Conservation (phyloP, 1,139 yeast genomes). For the Kodamaea suecica region DNA sequence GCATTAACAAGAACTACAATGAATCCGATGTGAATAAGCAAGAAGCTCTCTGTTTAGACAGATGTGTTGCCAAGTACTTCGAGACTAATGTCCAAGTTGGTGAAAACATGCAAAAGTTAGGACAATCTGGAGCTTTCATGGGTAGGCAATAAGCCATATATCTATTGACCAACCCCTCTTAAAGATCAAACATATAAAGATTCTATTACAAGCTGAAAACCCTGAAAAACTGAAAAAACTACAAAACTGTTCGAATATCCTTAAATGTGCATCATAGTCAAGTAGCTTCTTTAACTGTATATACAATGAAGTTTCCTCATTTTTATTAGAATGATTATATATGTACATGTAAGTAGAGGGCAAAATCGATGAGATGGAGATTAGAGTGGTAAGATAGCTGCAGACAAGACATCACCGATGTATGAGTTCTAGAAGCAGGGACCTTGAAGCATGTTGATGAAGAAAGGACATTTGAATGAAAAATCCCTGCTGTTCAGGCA, state of each 20-base stretch:
- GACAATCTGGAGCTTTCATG: constrained; percentile 54
- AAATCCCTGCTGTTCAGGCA: too few species aligned
- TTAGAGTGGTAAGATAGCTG: too few species aligned
- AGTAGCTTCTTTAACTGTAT: constrained; percentile 6
- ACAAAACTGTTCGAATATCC: neutral
- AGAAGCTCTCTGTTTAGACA: constrained; percentile 89
- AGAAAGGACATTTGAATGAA: too few species aligned
- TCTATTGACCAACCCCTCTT: too few species aligned
- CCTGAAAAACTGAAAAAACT: neutral
- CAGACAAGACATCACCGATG: too few species aligned
- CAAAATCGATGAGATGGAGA: too few species aligned
- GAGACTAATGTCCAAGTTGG: constrained; percentile 96
- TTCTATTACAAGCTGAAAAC: too few species aligned
- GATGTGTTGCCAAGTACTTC: constrained; percentile 96
- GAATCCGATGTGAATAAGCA: constrained; percentile 80
- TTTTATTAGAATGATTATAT: neutral
- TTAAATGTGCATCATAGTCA: constrained; percentile 1
- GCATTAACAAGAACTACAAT: constrained; percentile 63
- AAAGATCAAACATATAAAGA: too few species aligned
- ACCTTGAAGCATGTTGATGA: too few species aligned
- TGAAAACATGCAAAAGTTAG: constrained; percentile 79
- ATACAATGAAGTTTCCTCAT: constrained; percentile 7
- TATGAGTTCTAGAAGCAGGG: too few species aligned
- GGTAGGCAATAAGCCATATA: constrained; percentile 48
- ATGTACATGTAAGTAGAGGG: constrained; percentile 1